A percentile compares a stretch with the other conserved stretches of the same genome.
Evolutionary conservation across 305 asterid species (phyloP).

Genomic region (Fraxinus albicans): DNA sequence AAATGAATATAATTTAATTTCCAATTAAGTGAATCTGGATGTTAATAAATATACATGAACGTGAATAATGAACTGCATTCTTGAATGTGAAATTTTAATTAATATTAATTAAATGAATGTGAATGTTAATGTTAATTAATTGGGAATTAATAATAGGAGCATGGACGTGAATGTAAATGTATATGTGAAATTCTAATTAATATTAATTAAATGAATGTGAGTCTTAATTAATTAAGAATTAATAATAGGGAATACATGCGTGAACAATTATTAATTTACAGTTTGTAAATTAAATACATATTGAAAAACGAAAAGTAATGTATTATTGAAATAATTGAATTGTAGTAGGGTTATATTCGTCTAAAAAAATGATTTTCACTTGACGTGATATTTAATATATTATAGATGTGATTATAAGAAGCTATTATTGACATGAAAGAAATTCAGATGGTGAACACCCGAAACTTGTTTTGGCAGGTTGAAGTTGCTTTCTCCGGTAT

Average conservation of each 20-base stretch:
- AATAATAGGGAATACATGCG: background rate
- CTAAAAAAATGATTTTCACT: background rate
- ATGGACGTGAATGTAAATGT: background rate
- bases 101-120: too few relatives aligned
- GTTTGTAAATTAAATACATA: too few relatives aligned
- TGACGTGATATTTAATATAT: background rate
- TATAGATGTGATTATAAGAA: background rate
- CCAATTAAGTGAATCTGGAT: background rate
- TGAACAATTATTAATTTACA: too few relatives aligned
- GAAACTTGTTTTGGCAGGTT: conserved; percentile 49
- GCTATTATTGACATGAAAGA: background rate
- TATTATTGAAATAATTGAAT: background rate
- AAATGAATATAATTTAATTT: background rate
- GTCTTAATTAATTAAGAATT: background rate
- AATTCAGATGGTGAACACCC: conserved; percentile 14
- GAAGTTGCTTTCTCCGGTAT: conserved; percentile 82
- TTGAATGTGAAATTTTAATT: too few relatives aligned
- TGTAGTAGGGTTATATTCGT: background rate
- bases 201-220: background rate
- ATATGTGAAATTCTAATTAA: background rate
- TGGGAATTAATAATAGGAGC: too few relatives aligned
- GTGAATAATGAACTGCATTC: background rate
- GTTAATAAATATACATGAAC: background rate
- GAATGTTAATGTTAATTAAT: too few relatives aligned
- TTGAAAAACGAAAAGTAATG: background rate